These are phyloP conservation scores for Meredithiella fracta DNA, from an alignment of 2,329 filamentous ascomycete genomes.

Conservation along the genomic window DNA sequence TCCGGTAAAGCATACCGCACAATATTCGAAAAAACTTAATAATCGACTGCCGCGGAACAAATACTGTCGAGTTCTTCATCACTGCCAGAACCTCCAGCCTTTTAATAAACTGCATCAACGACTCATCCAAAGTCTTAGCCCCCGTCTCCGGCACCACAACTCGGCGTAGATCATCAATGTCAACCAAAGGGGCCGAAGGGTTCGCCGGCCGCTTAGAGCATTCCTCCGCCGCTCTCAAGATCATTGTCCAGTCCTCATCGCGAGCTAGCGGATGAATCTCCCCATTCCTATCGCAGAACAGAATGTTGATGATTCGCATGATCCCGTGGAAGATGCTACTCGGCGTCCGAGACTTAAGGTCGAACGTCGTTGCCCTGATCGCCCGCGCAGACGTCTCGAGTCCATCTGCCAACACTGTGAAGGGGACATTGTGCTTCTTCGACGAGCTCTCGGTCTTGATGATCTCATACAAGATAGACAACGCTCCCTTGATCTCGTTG, in stretches of 20 bases:
- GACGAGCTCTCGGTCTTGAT: constrained; percentile 34
- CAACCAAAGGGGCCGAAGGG: neutral
- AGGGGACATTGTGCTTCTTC: constrained; percentile 42
- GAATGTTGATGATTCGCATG: constrained; percentile 36
- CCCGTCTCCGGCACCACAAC: neutral
- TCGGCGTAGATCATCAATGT: neutral
- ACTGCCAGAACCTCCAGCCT: constrained; percentile 34
- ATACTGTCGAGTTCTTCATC: constrained; percentile 30
- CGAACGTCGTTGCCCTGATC: constrained; percentile 9
- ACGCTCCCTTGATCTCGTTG: constrained; percentile 43
- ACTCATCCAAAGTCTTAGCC: constrained; percentile 20
- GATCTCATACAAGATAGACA: constrained; percentile 49
- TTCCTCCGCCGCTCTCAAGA: constrained; percentile 41
- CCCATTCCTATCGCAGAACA: constrained; percentile 37
- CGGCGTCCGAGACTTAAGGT: constrained; percentile 18
- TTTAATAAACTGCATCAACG: constrained; percentile 29
- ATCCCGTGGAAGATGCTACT: constrained; percentile 31
- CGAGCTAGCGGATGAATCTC: constrained; percentile 38
- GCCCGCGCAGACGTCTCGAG: constrained; percentile 24
- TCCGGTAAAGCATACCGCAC: constrained; percentile 48
- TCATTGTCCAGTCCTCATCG: constrained; percentile 49
- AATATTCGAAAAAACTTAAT: constrained; percentile 43
- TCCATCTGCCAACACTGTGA: constrained; percentile 41
- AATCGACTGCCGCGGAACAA: constrained; percentile 48
- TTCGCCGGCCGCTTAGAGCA: constrained; percentile 24